Evolutionary conservation across 768 basidiomycete species (phyloP), one percentile per base, ranked within the genome.

Genomic region (Galerina marginata): DNA sequence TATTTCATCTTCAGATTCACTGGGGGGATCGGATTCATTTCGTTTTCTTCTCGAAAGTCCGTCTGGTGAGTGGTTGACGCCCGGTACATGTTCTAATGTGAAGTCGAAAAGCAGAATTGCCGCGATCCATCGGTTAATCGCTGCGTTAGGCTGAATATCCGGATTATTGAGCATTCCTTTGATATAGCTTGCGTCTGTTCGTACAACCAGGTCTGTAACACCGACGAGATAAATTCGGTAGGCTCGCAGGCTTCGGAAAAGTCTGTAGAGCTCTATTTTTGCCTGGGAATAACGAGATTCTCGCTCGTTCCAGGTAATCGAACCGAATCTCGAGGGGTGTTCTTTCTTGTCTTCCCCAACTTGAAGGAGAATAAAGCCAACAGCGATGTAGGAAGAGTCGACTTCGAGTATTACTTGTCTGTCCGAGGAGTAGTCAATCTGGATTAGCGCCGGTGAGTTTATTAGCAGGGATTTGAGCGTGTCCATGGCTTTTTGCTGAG

Each of bases 71-170:
- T 77, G 65, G 0, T 53, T 56, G 20, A 62, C 51, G 0, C 61
- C 71, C 0, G 77, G 74, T 6, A 82, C 69, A 51, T 82, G 81
- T 0, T 69, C 56, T 1, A 81, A 61, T 2, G 61, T 63, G 62
- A 79, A 78, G 16, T 71, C 48, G 55, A 78, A 81, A 0, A 78
- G 56, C 0, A 75, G 65, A 12, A 83, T 79, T 0, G 64, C 72
- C 0, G 72, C 71, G 37, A 82, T 78, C 81, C 81, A 82, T 7
- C 75, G 50, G 44, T 81, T 82, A 2, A 79, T 71, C 0, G 72
- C 60, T 2, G 75, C 70, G 39, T 70, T 77, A 0, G 78, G 79
- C 3, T 75, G 71, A 0, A 77, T 60, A 25, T 78, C 75, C 0
- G 76, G 78, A 36, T 78, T 75, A 26, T 75, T 74, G 0, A 80